phyloP scores from a whole-genome alignment of 176 grass and related monocot species.

The Paspalum vaginatum region DNA sequence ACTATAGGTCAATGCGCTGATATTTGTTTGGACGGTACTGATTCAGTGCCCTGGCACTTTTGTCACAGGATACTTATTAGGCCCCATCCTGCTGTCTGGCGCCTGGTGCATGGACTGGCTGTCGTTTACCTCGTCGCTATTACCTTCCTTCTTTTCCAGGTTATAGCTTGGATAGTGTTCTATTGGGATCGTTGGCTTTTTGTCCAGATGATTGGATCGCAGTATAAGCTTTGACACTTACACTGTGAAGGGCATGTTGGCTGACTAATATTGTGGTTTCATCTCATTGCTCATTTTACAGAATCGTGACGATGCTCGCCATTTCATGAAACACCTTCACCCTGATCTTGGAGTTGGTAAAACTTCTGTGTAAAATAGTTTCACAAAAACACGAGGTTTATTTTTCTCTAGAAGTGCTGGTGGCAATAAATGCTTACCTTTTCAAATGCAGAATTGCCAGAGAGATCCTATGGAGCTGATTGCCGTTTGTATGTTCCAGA shows the following conservation, averaged over 20 bases:
- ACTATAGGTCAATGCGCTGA: neutral
- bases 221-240: constrained; percentile 2
- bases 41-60: constrained; percentile 40
- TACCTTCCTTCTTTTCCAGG: constrained; percentile 99
- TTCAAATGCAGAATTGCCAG: constrained; percentile 70
- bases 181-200: neutral
- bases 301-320: constrained; percentile 92
- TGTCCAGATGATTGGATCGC: neutral
- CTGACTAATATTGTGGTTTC: constrained; percentile 9
- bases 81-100: constrained; percentile 97
- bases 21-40: constrained; percentile 28
- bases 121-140: constrained; percentile 96
- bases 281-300: constrained; percentile 39
- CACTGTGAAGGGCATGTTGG: constrained; percentile 19
- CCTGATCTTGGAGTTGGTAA: constrained; percentile 95
- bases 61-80: constrained; percentile 91
- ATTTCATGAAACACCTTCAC: constrained; percentile 90
- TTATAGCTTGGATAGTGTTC: constrained; percentile 34
- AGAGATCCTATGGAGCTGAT: constrained; percentile 94
- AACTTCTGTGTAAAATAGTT: constrained; percentile 2
- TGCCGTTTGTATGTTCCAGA: constrained; percentile 98
- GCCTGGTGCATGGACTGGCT: constrained; percentile 89
- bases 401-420: neutral
- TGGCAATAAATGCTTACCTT: neutral
- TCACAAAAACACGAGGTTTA: neutral